Evolutionary conservation across 345 rosid genomes (phyloP), one percentile per base, ranked within the genome.

Genomic region (Gossypium raimondii): DNA sequence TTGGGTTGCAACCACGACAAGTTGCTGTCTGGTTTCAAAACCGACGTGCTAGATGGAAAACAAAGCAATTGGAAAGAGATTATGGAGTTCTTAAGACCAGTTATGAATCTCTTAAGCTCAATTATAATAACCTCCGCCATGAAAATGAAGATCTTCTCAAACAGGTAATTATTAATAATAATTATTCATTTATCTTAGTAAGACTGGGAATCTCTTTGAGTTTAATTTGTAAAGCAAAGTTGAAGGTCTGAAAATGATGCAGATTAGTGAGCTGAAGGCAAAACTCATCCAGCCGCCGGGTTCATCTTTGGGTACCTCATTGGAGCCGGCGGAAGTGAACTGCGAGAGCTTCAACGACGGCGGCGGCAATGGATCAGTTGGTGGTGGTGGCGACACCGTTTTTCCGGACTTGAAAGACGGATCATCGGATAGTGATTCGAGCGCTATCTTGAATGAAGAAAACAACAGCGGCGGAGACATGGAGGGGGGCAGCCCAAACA

Each of bases 11-110:
- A 52, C 97, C 97, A 0, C 83, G 97, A 72, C 97, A 92, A 79
- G 96, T 92, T 2, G 97, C 96, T 10, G 96, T 92, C 62, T 92
- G 97, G 97, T 92, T 90, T 64, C 96, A 92, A 60, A 92, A 92
- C 87, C 92, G 97, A 27, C 92, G 97, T 43, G 97, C 97, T 3
- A 79, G 96, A 41, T 92, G 96, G 96, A 92, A 92, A 74, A 92
- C 93, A 67, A 92, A 90, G 81, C 95, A 92, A 70, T 76, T 92
- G 20, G 93, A 92, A 73, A 84, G 87, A 74, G 96, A 92, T 70
- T 92, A 90, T 29, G 87, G 87, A 6, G 38, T 79, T 59, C 90
- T 92, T 1, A 90, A 92, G 66, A 61, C 81, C 76, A 82, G 75
- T 66, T 89, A 87, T 65, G 96, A 90, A 1, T 24, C 92, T 73